Evolutionary conservation across 2,329 filamentous ascomycete genomes (phyloP).

Genomic region (Eutypa lata): DNA sequence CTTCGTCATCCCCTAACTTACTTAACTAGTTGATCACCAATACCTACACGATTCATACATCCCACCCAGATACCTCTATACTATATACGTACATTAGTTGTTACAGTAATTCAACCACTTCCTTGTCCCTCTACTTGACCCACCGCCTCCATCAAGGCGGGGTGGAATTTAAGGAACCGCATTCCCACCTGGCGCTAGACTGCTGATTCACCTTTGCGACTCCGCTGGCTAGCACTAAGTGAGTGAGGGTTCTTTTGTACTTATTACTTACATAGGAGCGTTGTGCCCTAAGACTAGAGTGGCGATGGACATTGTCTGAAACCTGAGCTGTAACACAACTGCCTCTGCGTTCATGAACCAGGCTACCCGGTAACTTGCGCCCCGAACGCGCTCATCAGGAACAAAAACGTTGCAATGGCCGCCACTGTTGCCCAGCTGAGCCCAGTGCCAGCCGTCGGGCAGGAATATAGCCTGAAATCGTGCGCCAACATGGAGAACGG

Average conservation of each 20-base stretch:
- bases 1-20: background rate
- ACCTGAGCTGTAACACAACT: background rate
- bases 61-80: background rate
- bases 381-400: background rate
- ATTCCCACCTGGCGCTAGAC: background rate
- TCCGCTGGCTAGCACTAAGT: no score
- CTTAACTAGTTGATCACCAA: no score
- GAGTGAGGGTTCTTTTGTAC: no score
- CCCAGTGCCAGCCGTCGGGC: constrained; percentile 17
- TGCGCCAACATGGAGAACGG: constrained; percentile 17
- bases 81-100: background rate
- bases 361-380: background rate
- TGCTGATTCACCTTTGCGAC: background rate
- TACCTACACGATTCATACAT: no score
- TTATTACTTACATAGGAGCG: no score
- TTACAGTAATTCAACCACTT: no score
- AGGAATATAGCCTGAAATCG: constrained; percentile 18
- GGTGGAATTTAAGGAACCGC: background rate
- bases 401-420: constrained; percentile 20
- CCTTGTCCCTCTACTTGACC: background rate
- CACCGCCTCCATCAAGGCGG: background rate
- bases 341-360: background rate
- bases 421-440: constrained; percentile 29
- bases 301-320: background rate
- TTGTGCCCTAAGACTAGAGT: background rate